A percentile compares a stretch with the other conserved stretches of the same genome.
Conservation (phyloP, 2,329 filamentous ascomycete genomes). For the Penicillium sp. region DNA sequence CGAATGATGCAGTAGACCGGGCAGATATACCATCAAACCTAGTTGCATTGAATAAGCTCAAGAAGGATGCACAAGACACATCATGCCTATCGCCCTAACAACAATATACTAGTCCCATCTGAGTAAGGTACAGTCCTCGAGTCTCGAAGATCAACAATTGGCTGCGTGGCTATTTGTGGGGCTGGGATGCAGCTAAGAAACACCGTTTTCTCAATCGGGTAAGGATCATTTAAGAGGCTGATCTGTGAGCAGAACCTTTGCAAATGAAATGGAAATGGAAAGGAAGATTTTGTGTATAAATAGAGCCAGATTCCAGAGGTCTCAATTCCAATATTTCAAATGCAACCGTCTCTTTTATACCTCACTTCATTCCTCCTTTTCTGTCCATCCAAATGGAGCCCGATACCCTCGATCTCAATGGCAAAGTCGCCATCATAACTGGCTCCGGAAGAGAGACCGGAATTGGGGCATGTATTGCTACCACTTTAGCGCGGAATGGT, state of each 20-base stretch:
- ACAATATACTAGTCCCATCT: not conserved
- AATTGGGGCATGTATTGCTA: conserved; percentile 41
- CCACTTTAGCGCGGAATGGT: conserved; percentile 32
- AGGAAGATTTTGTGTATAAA: not conserved
- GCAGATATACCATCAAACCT: too few relatives aligned
- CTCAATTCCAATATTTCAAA: not conserved
- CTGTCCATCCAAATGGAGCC: not conserved
- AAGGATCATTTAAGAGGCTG: not conserved
- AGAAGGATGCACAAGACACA: not conserved
- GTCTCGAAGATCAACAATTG: not conserved
- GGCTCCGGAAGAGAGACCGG: conserved; percentile 42
- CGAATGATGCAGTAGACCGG: too few relatives aligned
- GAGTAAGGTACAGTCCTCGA: not conserved
- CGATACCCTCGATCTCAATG: conserved; percentile 34
- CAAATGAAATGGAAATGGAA: not conserved
- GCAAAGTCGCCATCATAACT: conserved; percentile 43
- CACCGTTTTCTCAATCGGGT: conserved; percentile 16
- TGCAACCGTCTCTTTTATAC: not conserved
- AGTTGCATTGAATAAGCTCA: too few relatives aligned
- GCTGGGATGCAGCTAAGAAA: conserved; percentile 7
- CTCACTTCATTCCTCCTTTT: not conserved
- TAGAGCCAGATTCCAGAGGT: not conserved
- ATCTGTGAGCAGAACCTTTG: not conserved
- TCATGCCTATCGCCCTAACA: not conserved
- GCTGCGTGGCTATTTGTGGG: conserved; percentile 2